A percentile compares a stretch with the other conserved stretches of the same genome.
Evolutionary conservation across 116 monocot genomes (phyloP).

Genomic region (Cymodocea nodosa): DNA sequence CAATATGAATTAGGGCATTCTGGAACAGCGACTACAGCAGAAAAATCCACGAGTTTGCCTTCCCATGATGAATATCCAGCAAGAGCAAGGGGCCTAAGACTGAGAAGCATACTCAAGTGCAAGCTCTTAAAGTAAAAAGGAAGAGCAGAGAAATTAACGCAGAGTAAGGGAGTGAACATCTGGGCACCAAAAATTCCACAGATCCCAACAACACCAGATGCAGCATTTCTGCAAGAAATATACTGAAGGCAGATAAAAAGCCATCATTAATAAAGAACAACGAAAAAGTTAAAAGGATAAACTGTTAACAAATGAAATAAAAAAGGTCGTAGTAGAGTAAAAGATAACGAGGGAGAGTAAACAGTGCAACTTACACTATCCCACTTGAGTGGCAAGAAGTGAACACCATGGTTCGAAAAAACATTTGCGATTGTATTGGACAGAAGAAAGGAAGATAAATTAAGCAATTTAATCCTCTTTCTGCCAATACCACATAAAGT

Average conservation of each 20-base stretch:
- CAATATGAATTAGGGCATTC: background rate
- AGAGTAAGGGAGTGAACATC: conserved; percentile 18
- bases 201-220: conserved; percentile 14
- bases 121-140: conserved; percentile 38
- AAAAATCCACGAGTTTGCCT: background rate
- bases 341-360: background rate
- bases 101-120: conserved; percentile 18
- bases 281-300: background rate
- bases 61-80: background rate
- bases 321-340: background rate
- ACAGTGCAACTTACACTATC: conserved; percentile 41
- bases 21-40: background rate
- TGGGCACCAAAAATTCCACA: conserved; percentile 25
- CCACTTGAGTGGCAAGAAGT: conserved; percentile 41
- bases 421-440: conserved; percentile 20
- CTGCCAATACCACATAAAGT: conserved; percentile 39
- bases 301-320: background rate
- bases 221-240: conserved; percentile 9
- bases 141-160: conserved; percentile 40
- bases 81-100: conserved; percentile 12
- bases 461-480: conserved; percentile 16
- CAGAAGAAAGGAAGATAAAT: conserved; percentile 28
- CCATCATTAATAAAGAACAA: background rate
- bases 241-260: conserved; percentile 18
- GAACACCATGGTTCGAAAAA: conserved; percentile 49